Evolutionary conservation across 1,139 yeast species (phyloP), one percentile per base, ranked within the genome.

Genomic region (Debaryomyces nepalensis): DNA sequence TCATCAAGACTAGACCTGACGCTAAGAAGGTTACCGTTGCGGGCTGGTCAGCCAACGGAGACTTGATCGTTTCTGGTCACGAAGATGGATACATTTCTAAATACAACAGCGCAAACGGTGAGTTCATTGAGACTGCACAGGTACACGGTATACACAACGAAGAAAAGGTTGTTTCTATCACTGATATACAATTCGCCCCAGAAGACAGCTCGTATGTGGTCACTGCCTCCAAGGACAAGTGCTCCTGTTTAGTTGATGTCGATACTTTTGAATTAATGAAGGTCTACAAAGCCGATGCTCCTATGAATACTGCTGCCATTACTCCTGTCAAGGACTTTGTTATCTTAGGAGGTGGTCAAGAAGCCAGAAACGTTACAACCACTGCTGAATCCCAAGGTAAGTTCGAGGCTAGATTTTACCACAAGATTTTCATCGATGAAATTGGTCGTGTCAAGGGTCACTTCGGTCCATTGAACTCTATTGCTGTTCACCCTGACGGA

Each of bases 341-440:
- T 49, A 85, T 93, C 43, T 77, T 95, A 51, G 99, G 99, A 43
- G 99, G 99, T 70, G 99, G 99, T 81, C 99, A 93, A 75, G 98
- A 91, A 63, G 99, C 99, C 31, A 82, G 91, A 69, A 95, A 91
- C 66, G 99, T 93, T 64, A 93, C 99, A 36, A 93, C 98, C 21
- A 90, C 98, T 31, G 81, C 95, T 36, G 86, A 95, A 49, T 79
- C 87, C 42, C 97, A 93, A 68, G 99, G 99, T 73, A 89, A 89
- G 64, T 93, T 93, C 67, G 99, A 93, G 72, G 95, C 98, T 33
- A 82, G 97, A 70, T 87, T 93, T 66, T 90, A 85, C 72, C 98
- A 95, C 70, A 93, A 93, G 73, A 80, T 93, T 47, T 93, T 91
- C 65, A 86, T 86, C 64, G 98, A 93, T 63, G 98, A 91, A 66